Percentiles rank a stretch among this genome's conserved stretches.
Conservation (phyloP, 2,329 filamentous ascomycete genomes). For the Stemphylium vesicarium region DNA sequence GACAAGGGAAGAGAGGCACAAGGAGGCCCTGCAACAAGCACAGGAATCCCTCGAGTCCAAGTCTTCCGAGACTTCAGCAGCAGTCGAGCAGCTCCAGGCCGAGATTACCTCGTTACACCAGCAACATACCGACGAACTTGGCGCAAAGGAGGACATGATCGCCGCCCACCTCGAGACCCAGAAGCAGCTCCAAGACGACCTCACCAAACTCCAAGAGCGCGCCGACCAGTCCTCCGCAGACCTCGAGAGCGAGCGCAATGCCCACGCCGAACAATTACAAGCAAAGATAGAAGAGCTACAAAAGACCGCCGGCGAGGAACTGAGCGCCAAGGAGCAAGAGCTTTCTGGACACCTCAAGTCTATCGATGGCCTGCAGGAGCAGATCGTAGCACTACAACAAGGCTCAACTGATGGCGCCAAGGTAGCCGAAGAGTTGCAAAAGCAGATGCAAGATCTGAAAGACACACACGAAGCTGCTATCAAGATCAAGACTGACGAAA, state of each 20-base stretch:
- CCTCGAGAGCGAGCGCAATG: constrained; percentile 39
- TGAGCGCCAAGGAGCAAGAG: constrained; percentile 38
- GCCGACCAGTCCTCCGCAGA: constrained; percentile 37
- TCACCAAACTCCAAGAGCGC: constrained; percentile 36
- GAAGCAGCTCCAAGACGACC: constrained; percentile 35
- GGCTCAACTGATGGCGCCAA: constrained; percentile 42
- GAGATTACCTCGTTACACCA: constrained; percentile 39
- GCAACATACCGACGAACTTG: constrained; percentile 42
- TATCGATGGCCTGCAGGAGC: constrained; percentile 42
- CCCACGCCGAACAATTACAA: constrained; percentile 32
- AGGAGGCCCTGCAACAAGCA: constrained; percentile 32
- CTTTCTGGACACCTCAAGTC: constrained; percentile 38
- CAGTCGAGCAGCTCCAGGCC: constrained; percentile 42
- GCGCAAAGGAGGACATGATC: constrained; percentile 40
- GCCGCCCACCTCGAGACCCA: constrained; percentile 29
- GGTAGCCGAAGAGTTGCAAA: constrained; percentile 39
- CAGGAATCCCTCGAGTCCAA: constrained; percentile 35
- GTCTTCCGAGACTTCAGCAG: constrained; percentile 37
- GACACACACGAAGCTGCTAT: constrained; percentile 40
- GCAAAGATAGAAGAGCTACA: constrained; percentile 40
- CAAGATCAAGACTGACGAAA: constrained; percentile 38
- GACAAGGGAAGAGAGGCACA: constrained; percentile 30
- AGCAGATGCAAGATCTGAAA: constrained; percentile 42
- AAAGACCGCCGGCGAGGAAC: constrained; percentile 27
- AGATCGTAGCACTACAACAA: constrained; percentile 42